These are phyloP conservation scores for Mycena floridula DNA, from an alignment of 768 basidiomycete species.

Conservation along the genomic window DNA sequence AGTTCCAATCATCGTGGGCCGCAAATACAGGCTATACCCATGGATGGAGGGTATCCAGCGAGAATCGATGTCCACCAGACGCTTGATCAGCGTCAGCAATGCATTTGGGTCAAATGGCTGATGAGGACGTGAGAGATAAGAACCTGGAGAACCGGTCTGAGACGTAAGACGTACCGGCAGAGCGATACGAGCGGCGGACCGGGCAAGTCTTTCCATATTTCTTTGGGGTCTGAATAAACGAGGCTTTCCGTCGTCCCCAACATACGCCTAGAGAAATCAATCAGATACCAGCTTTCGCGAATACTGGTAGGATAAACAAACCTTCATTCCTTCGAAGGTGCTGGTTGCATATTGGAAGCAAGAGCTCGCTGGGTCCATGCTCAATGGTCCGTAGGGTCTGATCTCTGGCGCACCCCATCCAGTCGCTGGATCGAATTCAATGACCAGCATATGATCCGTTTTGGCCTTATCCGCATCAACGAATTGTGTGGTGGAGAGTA, in stretches of 20 bases:
- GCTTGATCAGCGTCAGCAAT: slow-evolving; percentile 67
- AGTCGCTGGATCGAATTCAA: slow-evolving; percentile 29
- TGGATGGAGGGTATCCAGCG: slow-evolving; percentile 77
- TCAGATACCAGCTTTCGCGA: background rate
- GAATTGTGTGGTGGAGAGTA: background rate
- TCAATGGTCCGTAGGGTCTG: slow-evolving; percentile 44
- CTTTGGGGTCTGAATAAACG: slow-evolving; percentile 77
- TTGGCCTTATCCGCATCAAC: slow-evolving; percentile 1
- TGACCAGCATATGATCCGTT: background rate
- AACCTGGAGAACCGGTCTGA: background rate
- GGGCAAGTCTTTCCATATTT: slow-evolving; percentile 79
- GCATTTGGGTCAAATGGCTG: slow-evolving; percentile 70
- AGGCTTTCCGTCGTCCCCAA: slow-evolving; percentile 63
- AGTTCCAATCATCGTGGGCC: slow-evolving; percentile 68
- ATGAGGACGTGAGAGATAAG: background rate
- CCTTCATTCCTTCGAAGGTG: slow-evolving; percentile 87
- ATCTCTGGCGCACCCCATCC: slow-evolving; percentile 47
- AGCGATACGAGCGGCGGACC: slow-evolving; percentile 65
- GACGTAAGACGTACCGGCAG: slow-evolving; percentile 19
- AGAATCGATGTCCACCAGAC: slow-evolving; percentile 63
- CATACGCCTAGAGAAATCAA: slow-evolving; percentile 45
- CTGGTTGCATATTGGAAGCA: slow-evolving; percentile 87
- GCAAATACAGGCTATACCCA: slow-evolving; percentile 83
- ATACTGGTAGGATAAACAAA: slow-evolving; percentile 4
- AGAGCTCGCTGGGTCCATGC: slow-evolving; percentile 46